Evolutionary conservation across 2,329 filamentous ascomycete species (phyloP), one percentile per base, ranked within the genome.

Genomic region (Claviceps africana): DNA sequence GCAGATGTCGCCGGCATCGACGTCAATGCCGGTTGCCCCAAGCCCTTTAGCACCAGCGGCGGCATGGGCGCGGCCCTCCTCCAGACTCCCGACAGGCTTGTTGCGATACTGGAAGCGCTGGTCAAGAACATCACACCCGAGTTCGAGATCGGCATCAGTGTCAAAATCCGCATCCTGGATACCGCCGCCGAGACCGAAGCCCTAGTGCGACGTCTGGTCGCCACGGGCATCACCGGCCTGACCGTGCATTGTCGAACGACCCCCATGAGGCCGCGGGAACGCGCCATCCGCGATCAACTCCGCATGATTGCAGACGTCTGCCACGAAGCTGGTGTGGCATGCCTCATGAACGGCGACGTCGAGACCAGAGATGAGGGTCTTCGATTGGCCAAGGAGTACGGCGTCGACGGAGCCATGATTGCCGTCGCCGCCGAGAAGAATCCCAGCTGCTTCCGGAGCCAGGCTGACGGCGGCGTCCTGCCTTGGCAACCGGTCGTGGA

Each of bases 11-110:
- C 84, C 0, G 93, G 93, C 55, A 96, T 98, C 60, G 93, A 97
- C 66, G 85, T 98, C 56, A 98, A 98, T 66, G 89, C 93, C 0
- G 93, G 93, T n/a, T 98, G 93, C 64, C 93, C 93, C 0, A 98
- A 98, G 68, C 87, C 91, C 0, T 98, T 98, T 69, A 95, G 87
- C 62, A 95, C 91, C 2, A 79, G 79, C 56, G 89, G 89, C 55
- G 93, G 93, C 48, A 98, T 98, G 93, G 93, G 93, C 48, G 93
- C 93, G 0, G 91, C 90, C 1, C 77, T 98, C 21, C 77, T 98
- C 17, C 81, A 80, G 59, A 91, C 85, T 0, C 91, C 93, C 0
- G 90, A 97, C 57, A 82, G 79, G 61, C 78, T 98, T 1, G 85
- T 83, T 60, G 77, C 83, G 0, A 98, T 98, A 57, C 75, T 98